phyloP scores from a whole-genome alignment of 148 eudicot genomes.

The Arctostaphylos glauca region DNA sequence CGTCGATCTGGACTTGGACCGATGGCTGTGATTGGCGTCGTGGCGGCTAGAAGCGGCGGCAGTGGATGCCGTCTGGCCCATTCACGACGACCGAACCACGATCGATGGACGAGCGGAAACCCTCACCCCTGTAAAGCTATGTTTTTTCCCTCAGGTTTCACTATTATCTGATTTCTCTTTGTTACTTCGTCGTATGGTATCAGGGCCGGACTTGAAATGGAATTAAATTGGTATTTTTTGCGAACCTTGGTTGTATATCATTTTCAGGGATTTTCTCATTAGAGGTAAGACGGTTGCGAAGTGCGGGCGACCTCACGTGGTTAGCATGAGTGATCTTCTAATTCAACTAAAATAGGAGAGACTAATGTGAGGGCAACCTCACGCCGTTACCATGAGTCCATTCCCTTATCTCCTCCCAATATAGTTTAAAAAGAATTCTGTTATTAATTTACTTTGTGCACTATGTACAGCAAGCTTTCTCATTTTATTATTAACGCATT shows the following conservation, averaged over 20 bases:
- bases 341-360: background rate
- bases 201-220: slow-evolving; percentile 10
- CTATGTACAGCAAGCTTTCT: too few relatives aligned
- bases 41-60: slow-evolving; percentile 13
- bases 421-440: too few relatives aligned
- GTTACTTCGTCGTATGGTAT: background rate
- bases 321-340: too few relatives aligned
- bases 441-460: too few relatives aligned
- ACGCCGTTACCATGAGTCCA: background rate
- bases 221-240: background rate
- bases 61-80: slow-evolving; percentile 53
- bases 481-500: too few relatives aligned
- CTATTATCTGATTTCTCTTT: background rate
- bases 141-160: background rate
- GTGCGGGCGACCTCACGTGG: background rate
- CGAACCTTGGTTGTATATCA: background rate
- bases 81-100: slow-evolving; percentile 25
- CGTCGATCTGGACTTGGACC: slow-evolving; percentile 16
- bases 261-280: background rate
- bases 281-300: too few relatives aligned
- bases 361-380: background rate
- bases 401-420: too few relatives aligned
- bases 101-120: background rate
- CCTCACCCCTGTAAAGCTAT: background rate
- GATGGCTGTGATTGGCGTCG: slow-evolving; percentile 12